Conservation (phyloP, 768 basidiomycete genomes). For the Tylopilus felleus region DNA sequence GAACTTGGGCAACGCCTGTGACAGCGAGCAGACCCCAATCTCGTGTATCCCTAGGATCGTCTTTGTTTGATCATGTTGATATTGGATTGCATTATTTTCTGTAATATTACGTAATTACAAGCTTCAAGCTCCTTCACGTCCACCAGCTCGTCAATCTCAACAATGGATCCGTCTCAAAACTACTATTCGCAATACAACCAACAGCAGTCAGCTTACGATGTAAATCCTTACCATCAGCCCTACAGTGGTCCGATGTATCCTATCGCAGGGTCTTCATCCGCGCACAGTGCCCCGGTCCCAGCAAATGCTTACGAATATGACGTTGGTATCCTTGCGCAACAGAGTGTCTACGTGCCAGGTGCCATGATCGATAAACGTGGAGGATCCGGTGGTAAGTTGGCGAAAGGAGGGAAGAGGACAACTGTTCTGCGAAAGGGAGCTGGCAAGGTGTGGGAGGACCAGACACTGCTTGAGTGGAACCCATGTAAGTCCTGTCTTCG, state of each 20-base stretch:
- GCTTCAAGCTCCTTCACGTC: neutral
- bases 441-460: constrained; percentile 98
- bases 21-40: constrained; percentile 22
- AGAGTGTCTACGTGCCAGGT: constrained; percentile 89
- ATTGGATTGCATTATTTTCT: neutral
- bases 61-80: constrained; percentile 32
- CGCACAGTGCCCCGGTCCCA: constrained; percentile 75
- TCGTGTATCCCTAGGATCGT: constrained; percentile 10
- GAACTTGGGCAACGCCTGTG: constrained; percentile 29
- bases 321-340: constrained; percentile 85
- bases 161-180: constrained; percentile 36
- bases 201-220: constrained; percentile 55
- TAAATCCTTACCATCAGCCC: constrained; percentile 79
- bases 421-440: constrained; percentile 95
- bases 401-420: constrained; percentile 86
- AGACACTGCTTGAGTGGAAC: constrained; percentile 96
- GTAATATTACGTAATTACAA: constrained; percentile 17
- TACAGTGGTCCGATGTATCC: constrained; percentile 75
- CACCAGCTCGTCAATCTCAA: constrained; percentile 3
- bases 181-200: constrained; percentile 50
- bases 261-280: constrained; percentile 57
- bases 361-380: constrained; percentile 88
- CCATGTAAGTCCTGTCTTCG: constrained; percentile 58
- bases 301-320: constrained; percentile 93
- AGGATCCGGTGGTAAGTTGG: constrained; percentile 79